Conservation (phyloP, 2,329 filamentous ascomycete genomes). For the Fusarium pininemorale region DNA sequence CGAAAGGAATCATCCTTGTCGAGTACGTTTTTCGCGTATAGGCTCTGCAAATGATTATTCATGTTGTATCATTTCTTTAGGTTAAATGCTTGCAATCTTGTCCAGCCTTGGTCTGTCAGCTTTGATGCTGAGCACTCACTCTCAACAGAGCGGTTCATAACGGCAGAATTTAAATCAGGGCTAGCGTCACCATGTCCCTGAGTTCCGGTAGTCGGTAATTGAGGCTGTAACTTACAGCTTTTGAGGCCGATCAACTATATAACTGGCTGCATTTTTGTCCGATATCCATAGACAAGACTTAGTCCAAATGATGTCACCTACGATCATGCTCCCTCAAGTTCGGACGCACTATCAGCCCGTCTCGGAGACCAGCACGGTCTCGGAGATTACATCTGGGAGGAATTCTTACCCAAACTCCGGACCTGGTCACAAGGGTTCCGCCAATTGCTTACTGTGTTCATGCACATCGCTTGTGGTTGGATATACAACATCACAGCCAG, state of each 20-base stretch:
- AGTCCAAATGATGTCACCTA: neutral
- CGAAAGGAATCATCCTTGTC: neutral
- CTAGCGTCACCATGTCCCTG: neutral
- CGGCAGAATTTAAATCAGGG: neutral
- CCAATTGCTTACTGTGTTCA: too few species aligned
- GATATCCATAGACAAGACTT: neutral
- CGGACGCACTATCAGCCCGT: neutral
- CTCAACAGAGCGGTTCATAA: neutral
- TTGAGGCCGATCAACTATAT: too few species aligned
- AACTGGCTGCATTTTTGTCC: too few species aligned
- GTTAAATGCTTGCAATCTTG: rapidly evolving
- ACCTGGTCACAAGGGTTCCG: neutral
- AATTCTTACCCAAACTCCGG: neutral
- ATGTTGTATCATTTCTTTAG: neutral
- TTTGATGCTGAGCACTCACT: neutral
- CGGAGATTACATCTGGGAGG: neutral
- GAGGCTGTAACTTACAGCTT: too few species aligned
- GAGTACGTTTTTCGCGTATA: neutral
- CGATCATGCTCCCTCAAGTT: rapidly evolving
- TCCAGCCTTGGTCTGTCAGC: neutral
- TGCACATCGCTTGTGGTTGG: too few species aligned
- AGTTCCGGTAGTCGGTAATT: too few species aligned
- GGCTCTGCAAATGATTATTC: neutral
- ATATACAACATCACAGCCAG: too few species aligned
- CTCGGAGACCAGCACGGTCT: neutral